phyloP scores from a whole-genome alignment of 1,284 basidiomycete genomes.

The Naganishia liquefaciens region DNA sequence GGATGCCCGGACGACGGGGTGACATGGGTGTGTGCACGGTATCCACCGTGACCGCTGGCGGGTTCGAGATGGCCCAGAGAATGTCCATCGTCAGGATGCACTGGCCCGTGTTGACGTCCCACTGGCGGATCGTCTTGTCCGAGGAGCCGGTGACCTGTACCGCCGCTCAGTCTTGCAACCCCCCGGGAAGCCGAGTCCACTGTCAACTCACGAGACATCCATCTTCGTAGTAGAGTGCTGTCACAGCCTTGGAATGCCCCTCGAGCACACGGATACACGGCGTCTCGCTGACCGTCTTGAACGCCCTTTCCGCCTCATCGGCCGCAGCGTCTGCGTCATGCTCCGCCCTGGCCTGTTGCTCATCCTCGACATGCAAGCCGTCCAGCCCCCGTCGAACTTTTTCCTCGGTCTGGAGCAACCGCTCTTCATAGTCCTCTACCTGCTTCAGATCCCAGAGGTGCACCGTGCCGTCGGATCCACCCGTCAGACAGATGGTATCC shows the following conservation, averaged over 20 bases:
- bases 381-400: conserved; percentile 44
- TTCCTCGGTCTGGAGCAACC: conserved; percentile 58
- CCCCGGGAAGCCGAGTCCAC: background rate
- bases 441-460: conserved; percentile 82
- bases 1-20: conserved; percentile 36
- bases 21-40: conserved; percentile 39
- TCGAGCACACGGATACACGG: conserved; percentile 77
- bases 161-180: conserved; percentile 31
- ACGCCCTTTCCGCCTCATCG: conserved; percentile 42
- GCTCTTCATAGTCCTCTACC: conserved; percentile 73
- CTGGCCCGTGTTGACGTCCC: conserved; percentile 96
- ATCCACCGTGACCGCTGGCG: conserved; percentile 57
- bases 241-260: conserved; percentile 90
- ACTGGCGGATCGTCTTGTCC: conserved; percentile 97
- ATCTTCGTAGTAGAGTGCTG: conserved; percentile 92
- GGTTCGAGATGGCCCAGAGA: conserved; percentile 97
- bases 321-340: conserved; percentile 28
- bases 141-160: conserved; percentile 90
- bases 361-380: conserved; percentile 43
- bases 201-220: conserved; percentile 71
- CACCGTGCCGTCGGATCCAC: conserved; percentile 80
- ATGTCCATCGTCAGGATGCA: conserved; percentile 99
- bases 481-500: conserved; percentile 85
- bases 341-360: conserved; percentile 33
- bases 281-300: conserved; percentile 22